phyloP scores from a whole-genome alignment of 108 stramenopile genomes.

The Bacterosira constricta region DNA sequence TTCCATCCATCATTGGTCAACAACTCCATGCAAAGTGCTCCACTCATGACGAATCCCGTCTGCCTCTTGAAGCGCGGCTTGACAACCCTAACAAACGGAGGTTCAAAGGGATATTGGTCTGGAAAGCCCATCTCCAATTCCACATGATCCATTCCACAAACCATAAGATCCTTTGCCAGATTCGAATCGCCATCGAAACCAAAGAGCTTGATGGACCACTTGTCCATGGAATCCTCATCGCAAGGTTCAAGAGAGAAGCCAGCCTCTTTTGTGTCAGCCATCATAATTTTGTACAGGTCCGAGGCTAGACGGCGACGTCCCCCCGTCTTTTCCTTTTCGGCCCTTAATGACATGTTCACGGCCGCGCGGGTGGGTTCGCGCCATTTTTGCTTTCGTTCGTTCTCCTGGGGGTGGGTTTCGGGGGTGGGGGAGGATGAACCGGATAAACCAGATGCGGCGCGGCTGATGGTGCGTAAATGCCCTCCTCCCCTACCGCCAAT shows the following conservation, averaged over 20 bases:
- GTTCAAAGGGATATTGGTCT: constrained; percentile 92
- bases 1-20: constrained; percentile 94
- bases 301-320: constrained; percentile 80
- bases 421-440: background rate
- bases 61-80: constrained; percentile 87
- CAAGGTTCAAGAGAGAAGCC: constrained; percentile 83
- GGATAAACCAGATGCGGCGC: background rate
- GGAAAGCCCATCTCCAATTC: constrained; percentile 93
- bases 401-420: constrained; percentile 6
- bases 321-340: constrained; percentile 82
- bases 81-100: constrained; percentile 90
- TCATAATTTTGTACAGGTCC: constrained; percentile 90
- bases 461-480: background rate
- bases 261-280: constrained; percentile 77
- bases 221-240: constrained; percentile 82
- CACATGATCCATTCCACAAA: constrained; percentile 74
- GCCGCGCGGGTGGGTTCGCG: constrained; percentile 75
- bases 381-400: constrained; percentile 62
- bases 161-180: constrained; percentile 78
- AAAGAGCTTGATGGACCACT: constrained; percentile 90
- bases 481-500: background rate
- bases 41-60: constrained; percentile 95
- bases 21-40: constrained; percentile 93
- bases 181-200: constrained; percentile 84
- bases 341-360: constrained; percentile 81